A percentile compares a stretch with the other conserved stretches of the same genome.
phyloP scores from a whole-genome alignment of 2,329 filamentous ascomycete species.

The Colletotrichum coccodes region DNA sequence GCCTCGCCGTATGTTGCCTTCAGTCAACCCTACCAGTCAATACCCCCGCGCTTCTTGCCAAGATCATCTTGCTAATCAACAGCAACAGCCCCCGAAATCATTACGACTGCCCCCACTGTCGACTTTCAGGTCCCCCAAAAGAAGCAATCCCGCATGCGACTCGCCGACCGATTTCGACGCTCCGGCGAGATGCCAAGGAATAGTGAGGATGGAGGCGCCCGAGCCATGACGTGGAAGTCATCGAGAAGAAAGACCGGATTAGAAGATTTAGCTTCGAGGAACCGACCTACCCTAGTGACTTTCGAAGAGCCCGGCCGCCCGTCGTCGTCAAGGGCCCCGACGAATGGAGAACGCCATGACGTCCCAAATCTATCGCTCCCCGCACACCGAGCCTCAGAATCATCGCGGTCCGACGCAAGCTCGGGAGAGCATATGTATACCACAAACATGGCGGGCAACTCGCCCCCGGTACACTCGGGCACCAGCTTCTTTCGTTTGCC shows the following conservation, averaged over 20 bases:
- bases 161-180: conserved; percentile 62
- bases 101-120: conserved; percentile 89
- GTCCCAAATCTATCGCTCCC: conserved; percentile 15
- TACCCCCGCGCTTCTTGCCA: not conserved
- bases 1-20: conserved; percentile 63
- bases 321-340: conserved; percentile 46
- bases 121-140: conserved; percentile 65
- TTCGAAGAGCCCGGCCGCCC: conserved; percentile 70
- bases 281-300: conserved; percentile 43
- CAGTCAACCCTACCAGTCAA: conserved; percentile 4
- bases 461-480: conserved; percentile 59
- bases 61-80: conserved; percentile 17
- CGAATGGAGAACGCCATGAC: conserved; percentile 22
- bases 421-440: conserved; percentile 73
- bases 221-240: conserved; percentile 45
- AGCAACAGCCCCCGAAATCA: conserved; percentile 74
- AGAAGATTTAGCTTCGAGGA: conserved; percentile 38
- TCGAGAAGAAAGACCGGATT: conserved; percentile 47
- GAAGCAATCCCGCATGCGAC: conserved; percentile 64
- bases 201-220: conserved; percentile 28
- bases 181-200: conserved; percentile 59
- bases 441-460: conserved; percentile 69
- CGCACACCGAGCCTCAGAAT: conserved; percentile 62
- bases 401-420: conserved; percentile 89
- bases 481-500: conserved; percentile 85